A percentile compares a stretch with the other conserved stretches of the same genome.
Evolutionary conservation across 352 stramenopile genomes (phyloP).

Genomic region (Phytophthora boehmeriae): DNA sequence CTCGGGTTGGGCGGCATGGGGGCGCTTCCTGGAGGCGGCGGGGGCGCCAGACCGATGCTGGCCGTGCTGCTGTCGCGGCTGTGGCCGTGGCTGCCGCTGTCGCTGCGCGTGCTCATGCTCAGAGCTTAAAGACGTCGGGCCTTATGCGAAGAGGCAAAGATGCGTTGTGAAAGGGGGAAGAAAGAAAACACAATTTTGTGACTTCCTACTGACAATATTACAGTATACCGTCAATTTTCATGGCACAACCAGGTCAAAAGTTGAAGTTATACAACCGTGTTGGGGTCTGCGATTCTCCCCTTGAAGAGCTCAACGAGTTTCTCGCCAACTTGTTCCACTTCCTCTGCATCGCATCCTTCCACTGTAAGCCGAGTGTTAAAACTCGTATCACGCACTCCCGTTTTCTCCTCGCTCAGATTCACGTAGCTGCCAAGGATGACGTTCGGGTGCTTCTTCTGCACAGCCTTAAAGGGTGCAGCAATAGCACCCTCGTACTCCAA

Average conservation of each 20-base stretch:
- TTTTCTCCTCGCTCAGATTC: constrained; percentile 70
- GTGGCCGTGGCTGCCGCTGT: constrained; percentile 39
- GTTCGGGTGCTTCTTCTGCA: constrained; percentile 68
- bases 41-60: constrained; percentile 33
- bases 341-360: constrained; percentile 49
- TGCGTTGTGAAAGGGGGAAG: constrained; percentile 12
- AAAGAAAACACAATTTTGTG: too few relatives aligned
- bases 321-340: constrained; percentile 55
- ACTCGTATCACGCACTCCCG: constrained; percentile 45
- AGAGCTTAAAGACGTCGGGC: constrained; percentile 9
- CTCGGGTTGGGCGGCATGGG: constrained; percentile 28
- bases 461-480: constrained; percentile 50
- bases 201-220: too few relatives aligned
- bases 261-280: constrained; percentile 11
- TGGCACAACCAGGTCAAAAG: too few relatives aligned
- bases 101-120: constrained; percentile 40
- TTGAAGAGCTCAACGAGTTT: constrained; percentile 42
- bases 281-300: constrained; percentile 15
- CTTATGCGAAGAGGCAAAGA: constrained; percentile 21
- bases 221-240: too few relatives aligned
- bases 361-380: constrained; percentile 73
- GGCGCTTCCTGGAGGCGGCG: constrained; percentile 31
- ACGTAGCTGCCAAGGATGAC: constrained; percentile 83
- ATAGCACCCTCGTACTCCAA: constrained; percentile 65
- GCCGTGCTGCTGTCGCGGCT: constrained; percentile 52